Percentiles rank a stretch among this genome's conserved stretches.
phyloP scores from a whole-genome alignment of 306 rosid species.

The Vigna radiata region DNA sequence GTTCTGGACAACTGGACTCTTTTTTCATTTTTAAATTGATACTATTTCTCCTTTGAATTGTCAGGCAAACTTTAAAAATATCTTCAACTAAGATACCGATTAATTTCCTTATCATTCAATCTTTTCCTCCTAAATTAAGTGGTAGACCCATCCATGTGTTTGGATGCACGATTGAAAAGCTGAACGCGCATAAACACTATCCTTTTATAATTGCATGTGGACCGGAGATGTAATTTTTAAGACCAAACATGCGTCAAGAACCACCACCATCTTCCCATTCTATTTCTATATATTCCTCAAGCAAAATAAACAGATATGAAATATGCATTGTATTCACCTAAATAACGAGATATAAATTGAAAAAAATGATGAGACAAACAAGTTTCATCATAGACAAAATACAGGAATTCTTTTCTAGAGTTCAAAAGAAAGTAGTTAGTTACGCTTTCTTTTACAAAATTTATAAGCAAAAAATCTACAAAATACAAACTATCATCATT shows the following conservation, averaged over 20 bases:
- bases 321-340: not conserved
- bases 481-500: conserved; percentile 8
- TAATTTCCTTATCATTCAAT: not conserved
- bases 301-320: conserved; percentile 35
- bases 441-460: conserved; percentile 26
- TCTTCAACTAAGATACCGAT: conserved; percentile 14
- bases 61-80: conserved; percentile 15
- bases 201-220: not conserved
- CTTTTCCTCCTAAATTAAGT: conserved; percentile 1
- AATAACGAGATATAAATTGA: conserved; percentile 22
- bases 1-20: not conserved
- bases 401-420: not conserved
- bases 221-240: not conserved
- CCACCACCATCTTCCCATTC: not conserved
- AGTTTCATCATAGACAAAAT: conserved; percentile 9
- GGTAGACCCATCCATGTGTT: not conserved
- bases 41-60: conserved; percentile 25
- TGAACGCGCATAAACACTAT: not conserved
- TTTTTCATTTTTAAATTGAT: conserved; percentile 14
- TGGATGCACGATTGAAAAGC: not conserved
- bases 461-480: conserved; percentile 17
- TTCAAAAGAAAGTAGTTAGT: not conserved
- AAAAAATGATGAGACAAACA: conserved; percentile 12
- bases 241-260: not conserved
- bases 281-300: conserved; percentile 18